Percentiles rank a stretch among this genome's conserved stretches.
phyloP scores from a whole-genome alignment of 139 green algal species.

The Ulvella scutata region DNA sequence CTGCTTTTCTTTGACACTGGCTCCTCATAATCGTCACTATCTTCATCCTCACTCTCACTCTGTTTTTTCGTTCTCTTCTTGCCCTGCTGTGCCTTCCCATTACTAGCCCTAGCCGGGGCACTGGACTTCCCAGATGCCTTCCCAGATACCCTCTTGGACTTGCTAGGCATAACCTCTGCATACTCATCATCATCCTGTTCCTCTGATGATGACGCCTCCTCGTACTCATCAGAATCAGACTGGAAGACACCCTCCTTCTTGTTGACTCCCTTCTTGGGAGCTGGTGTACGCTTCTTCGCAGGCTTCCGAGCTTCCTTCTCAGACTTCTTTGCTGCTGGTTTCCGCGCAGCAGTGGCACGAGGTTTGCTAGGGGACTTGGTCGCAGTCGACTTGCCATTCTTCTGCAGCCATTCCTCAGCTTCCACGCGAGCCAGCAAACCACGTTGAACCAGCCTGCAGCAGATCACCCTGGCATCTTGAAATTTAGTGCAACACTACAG shows the following conservation, averaged over 20 bases:
- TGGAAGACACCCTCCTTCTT: too few species aligned
- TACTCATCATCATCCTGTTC: too few species aligned
- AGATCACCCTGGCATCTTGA: not conserved
- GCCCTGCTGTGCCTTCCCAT: too few species aligned
- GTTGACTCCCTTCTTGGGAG: too few species aligned
- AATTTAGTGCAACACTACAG: not conserved
- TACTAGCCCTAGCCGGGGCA: not conserved
- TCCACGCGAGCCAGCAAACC: conserved; percentile 44
- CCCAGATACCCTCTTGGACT: not conserved
- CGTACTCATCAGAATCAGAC: too few species aligned
- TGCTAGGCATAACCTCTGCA: too few species aligned
- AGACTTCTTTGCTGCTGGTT: not conserved
- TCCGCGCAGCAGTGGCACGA: not conserved
- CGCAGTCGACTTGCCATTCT: not conserved
- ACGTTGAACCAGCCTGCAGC: conserved; percentile 29
- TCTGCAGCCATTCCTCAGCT: conserved; percentile 17
- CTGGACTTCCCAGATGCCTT: not conserved
- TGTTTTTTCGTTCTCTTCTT: not conserved
- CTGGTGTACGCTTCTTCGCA: not conserved
- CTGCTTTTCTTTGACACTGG: not conserved
- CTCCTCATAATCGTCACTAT: not conserved
- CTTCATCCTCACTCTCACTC: not conserved
- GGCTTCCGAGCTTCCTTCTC: not conserved
- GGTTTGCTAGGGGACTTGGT: too few species aligned
- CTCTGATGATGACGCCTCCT: too few species aligned